Evolutionary conservation across 2,329 filamentous ascomycete species (phyloP), one percentile per base, ranked within the genome.

Genomic region (Pseudocercospora eumusae): DNA sequence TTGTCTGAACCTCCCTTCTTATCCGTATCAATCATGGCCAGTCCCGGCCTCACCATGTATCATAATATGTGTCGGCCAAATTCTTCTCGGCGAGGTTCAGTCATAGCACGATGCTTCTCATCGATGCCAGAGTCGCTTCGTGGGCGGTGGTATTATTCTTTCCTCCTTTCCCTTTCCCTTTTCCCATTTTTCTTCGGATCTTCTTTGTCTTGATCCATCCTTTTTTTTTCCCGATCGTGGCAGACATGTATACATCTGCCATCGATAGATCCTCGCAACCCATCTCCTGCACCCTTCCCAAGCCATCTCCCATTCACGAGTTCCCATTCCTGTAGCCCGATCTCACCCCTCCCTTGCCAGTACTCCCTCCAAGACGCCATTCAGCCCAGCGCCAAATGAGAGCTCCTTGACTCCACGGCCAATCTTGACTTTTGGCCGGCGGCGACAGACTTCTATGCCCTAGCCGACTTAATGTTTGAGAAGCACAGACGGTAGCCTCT

Each of bases 41-140:
- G 21, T 10, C 47, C 47, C 25, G 20, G 20, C 23, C 23, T 47
- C 44, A 25, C 23, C 44, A 47, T 47, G 36, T 47, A 21, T 47
- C 36, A 6, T 47, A 23, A 23, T 47, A 8, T 13, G 21, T 11
- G 15, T 52, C 7, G 1, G 47, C 47, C 21, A 25, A 52, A 15
- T 52, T 52, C 47, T 31, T 52, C 47, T 52, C 47, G 47, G 47
- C 47, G 47, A 52, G 47, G 47, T 52, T 47, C 44, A 23, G 47
- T 52, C 25, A 13, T 23, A 50, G 44, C 47, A 27, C 15, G 47
- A 27, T 25, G 47, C 23, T 50, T 50, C 47, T 50, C 21, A 50
- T 27, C 23, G 15, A 50, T 23, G 47, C 23, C 47, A 23, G 47
- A 23, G 47, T 50, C 21, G 21, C 44, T 10, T 21, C 20, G 23